phyloP scores from a whole-genome alignment of 257 asterid genomes.

The Ehretia macrophylla region DNA sequence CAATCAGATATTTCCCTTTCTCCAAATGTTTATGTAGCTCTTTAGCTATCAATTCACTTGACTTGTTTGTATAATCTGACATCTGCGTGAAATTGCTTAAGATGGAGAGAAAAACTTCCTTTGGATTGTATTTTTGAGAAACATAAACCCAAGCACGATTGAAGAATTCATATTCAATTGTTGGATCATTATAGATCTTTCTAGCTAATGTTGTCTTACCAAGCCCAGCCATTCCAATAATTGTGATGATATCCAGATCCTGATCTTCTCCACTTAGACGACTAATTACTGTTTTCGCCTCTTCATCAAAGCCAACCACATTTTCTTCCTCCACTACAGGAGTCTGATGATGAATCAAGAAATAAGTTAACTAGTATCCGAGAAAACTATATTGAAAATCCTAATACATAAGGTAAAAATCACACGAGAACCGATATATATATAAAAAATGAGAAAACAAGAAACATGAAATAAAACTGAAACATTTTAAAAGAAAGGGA shows the following conservation, averaged over 20 bases:
- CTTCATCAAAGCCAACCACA: slow-evolving; percentile 24
- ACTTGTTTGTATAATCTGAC: slow-evolving; percentile 7
- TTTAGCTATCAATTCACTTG: slow-evolving; percentile 7
- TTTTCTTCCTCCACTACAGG: slow-evolving; percentile 19
- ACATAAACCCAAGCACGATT: slow-evolving; percentile 12
- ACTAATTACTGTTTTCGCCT: slow-evolving; percentile 8
- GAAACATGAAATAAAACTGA: too few relatives aligned
- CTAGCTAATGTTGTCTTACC: slow-evolving; percentile 14
- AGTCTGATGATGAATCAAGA: not conserved
- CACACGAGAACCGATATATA: too few relatives aligned
- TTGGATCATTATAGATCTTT: slow-evolving; percentile 8
- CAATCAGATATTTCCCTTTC: slow-evolving; percentile 30
- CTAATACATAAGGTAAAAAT: not conserved
- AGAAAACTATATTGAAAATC: not conserved
- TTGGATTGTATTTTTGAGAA: slow-evolving; percentile 26
- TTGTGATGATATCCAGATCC: slow-evolving; percentile 9
- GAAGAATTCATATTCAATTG: slow-evolving; percentile 5
- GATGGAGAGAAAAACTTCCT: slow-evolving; percentile 17
- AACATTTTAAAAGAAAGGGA: too few relatives aligned
- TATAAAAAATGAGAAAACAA: too few relatives aligned
- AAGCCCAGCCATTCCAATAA: slow-evolving; percentile 26
- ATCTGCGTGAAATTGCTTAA: slow-evolving; percentile 10
- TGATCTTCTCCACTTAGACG: slow-evolving; percentile 7
- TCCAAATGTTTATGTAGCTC: not conserved
- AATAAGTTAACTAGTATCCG: too few relatives aligned